Percentiles rank a stretch among this genome's conserved stretches.
Evolutionary conservation across 2,329 filamentous ascomycete species (phyloP).

Genomic region (Ciborinia camelliae): DNA sequence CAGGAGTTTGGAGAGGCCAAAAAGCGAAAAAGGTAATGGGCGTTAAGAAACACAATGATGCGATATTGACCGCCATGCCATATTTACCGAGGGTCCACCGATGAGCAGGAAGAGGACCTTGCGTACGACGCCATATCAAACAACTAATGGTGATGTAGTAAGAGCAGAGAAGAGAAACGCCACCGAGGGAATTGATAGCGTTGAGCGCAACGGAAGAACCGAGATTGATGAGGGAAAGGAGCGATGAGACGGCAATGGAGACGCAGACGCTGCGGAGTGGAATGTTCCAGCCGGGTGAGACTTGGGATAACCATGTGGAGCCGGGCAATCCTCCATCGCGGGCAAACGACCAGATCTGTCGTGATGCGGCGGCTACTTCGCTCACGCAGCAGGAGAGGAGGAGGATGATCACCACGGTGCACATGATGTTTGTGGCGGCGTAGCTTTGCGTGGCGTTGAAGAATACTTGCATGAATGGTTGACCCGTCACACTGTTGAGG

Average conservation of each 20-base stretch:
- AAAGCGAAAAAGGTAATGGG: slow-evolving; percentile 44
- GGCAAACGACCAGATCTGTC: slow-evolving; percentile 43
- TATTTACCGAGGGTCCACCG: slow-evolving; percentile 44
- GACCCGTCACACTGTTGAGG: slow-evolving; percentile 35
- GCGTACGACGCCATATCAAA: slow-evolving; percentile 38
- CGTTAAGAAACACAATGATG: slow-evolving; percentile 43
- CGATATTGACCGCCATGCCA: slow-evolving; percentile 42
- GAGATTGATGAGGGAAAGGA: slow-evolving; percentile 44
- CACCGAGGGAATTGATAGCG: slow-evolving; percentile 48
- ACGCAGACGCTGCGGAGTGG: slow-evolving; percentile 23
- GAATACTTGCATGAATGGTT: slow-evolving; percentile 38
- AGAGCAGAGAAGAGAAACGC: slow-evolving; percentile 47
- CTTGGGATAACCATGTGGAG: slow-evolving; percentile 39
- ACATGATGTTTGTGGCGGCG: slow-evolving; percentile 46
- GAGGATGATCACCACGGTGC: slow-evolving; percentile 41
- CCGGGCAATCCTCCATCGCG: slow-evolving; percentile 44
- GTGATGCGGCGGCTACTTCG: slow-evolving; percentile 37
- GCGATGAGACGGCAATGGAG: slow-evolving; percentile 20
- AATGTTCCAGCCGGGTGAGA: slow-evolving; percentile 27
- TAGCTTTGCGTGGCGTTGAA: slow-evolving; percentile 27
- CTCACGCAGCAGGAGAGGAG: slow-evolving; percentile 40
- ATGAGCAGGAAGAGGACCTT: slow-evolving; percentile 39
- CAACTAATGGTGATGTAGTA: slow-evolving; percentile 47
- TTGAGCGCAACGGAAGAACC: slow-evolving; percentile 50
- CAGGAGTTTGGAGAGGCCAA: slow-evolving; percentile 43